Evolutionary conservation across 805 yeast genomes (phyloP).

Genomic region (Lipomyces sp.): DNA sequence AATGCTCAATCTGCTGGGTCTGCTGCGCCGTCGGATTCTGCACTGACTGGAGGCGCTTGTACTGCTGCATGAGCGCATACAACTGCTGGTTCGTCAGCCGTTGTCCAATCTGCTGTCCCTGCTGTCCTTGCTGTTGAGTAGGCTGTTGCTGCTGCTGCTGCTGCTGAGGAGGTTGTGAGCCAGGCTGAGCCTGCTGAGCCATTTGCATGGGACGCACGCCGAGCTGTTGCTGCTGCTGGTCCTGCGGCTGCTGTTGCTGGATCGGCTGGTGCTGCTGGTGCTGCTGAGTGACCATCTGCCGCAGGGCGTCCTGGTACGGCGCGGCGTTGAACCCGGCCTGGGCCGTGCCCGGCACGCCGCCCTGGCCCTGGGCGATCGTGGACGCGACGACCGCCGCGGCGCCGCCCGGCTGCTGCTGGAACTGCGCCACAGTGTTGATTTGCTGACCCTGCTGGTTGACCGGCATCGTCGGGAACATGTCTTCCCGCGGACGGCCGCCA

Average conservation of each 20-base stretch:
- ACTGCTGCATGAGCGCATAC: background rate
- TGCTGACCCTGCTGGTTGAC: slow-evolving; percentile 22
- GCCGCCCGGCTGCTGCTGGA: slow-evolving; percentile 12
- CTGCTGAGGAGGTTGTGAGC: background rate
- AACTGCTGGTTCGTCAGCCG: slow-evolving; percentile 1
- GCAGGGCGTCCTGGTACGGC: slow-evolving; percentile 19
- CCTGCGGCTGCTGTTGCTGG: slow-evolving; percentile 2
- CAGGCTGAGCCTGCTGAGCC: background rate
- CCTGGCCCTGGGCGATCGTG: background rate
- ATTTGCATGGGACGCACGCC: background rate
- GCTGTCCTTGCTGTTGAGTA: slow-evolving; percentile 15
- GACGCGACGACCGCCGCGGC: background rate
- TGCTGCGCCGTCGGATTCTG: slow-evolving; percentile 5
- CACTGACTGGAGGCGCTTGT: background rate
- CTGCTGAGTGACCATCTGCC: slow-evolving; percentile 25
- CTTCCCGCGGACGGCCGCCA: slow-evolving; percentile 5
- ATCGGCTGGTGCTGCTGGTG: slow-evolving; percentile 12
- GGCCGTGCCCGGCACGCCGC: background rate
- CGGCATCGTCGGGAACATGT: slow-evolving; percentile 8
- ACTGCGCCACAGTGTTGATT: slow-evolving; percentile 12
- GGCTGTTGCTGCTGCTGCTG: background rate
- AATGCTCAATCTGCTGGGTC: no score
- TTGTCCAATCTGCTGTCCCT: no score
- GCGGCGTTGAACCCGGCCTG: slow-evolving; percentile 12
- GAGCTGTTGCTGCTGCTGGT: background rate